Base-by-base conservation (phyloP, 2,329 filamentous ascomycete genomes). In the Drechslerella coelobrocha region DNA sequence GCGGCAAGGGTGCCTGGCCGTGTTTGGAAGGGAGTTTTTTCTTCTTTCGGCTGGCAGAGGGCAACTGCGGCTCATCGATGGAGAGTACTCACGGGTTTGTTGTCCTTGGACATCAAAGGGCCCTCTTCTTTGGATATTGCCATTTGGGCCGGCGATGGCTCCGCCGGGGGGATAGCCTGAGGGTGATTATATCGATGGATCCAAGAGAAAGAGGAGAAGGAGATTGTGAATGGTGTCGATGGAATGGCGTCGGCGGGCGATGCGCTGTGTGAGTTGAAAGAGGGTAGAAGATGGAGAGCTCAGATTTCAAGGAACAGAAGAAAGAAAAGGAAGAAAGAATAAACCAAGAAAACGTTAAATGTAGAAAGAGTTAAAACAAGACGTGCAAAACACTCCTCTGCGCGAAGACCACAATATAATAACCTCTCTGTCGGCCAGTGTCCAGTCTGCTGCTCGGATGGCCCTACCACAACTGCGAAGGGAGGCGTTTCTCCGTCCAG, bases 41-140 rank as follows among this genome's bases (percentile, higher is more conserved):
- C 47, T 47, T 61, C 41, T 55, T 62, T 62, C 52, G 56, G 55
- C 43, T 68, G 26, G 56, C 50, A 26, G 56, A 48, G 56, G 51
- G 27, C 27, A 48, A 2, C 26, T 62, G 57, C 65, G 57, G 63
- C 57, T 62, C 51, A 56, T 23, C 17, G 27, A n/a, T 19, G 5
- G 12, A 37, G 21, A n/a, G 21, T 23, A 71, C 66, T 27, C 60
- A 71, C 66, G 12, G 66, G 59, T 54, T 71, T 71, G 53, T 63
- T 53, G 59, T 63, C 66, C 53, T 71, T 71, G 39, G 66, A 52
- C 53, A 71, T 63, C n/a, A 60, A 54, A 39, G 29, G 37, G 34
- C 24, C 34, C 48, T 71, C 59, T 53, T 71, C 66, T 43, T 71
- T 71, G 12, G 66, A 71, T 53, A 71, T 59, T n/a, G 66, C 66